These are phyloP conservation scores for Urostyla sp. DNA, from an alignment of 73 alveolate genomes.

Conservation along the genomic window DNA sequence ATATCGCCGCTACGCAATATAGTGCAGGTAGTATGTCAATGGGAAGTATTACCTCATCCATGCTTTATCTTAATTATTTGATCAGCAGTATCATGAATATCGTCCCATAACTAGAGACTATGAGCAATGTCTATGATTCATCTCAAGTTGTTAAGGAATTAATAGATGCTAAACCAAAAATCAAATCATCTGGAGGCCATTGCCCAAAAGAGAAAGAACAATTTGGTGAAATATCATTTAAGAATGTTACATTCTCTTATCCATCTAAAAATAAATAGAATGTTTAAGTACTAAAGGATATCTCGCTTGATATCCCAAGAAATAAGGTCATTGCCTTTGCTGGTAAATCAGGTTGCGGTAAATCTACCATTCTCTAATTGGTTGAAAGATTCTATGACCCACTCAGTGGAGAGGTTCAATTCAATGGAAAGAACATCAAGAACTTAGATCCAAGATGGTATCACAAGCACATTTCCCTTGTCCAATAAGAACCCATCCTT, in stretches of 20 bases:
- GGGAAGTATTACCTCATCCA: slow-evolving; percentile 9
- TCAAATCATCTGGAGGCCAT: neutral
- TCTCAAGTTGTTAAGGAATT: neutral
- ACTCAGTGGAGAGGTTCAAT: slow-evolving; percentile 49
- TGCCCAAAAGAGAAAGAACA: no score
- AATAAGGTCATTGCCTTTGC: slow-evolving; percentile 56
- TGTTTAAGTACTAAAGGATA: slow-evolving; percentile 45
- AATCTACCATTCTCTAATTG: slow-evolving; percentile 54
- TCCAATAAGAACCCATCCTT: slow-evolving; percentile 46
- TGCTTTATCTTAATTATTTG: slow-evolving; percentile 11
- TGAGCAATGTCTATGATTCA: neutral
- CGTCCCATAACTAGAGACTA: neutral
- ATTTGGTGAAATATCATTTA: slow-evolving; percentile 66
- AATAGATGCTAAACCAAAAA: neutral
- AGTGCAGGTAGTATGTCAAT: neutral
- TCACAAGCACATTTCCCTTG: slow-evolving; percentile 17
- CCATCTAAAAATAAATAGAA: slow-evolving; percentile 63
- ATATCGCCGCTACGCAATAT: neutral
- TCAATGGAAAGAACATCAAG: slow-evolving; percentile 53
- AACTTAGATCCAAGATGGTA: slow-evolving; percentile 43
- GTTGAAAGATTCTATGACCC: slow-evolving; percentile 71
- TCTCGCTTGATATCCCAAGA: neutral
- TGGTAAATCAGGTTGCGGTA: slow-evolving; percentile 68
- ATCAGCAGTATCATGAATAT: neutral
- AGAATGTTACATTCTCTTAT: slow-evolving; percentile 52